A percentile compares a stretch with the other conserved stretches of the same genome.
phyloP scores from a whole-genome alignment of 495 filamentous ascomycete genomes.

The Penicillium desertorum region DNA sequence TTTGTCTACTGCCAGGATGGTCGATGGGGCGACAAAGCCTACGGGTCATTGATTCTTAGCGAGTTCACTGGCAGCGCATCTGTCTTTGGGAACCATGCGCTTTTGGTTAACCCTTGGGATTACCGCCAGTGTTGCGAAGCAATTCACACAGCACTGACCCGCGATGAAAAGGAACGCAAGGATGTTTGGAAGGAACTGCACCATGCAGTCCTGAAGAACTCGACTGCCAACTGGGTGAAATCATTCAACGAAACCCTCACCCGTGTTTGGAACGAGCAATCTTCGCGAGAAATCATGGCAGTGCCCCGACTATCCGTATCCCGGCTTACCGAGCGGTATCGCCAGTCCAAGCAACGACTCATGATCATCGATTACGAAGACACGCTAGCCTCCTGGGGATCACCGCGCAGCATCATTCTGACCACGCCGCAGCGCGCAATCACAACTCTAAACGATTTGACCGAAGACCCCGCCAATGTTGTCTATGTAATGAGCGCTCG shows the following conservation, averaged over 20 bases:
- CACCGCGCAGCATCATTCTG: conserved; percentile 73
- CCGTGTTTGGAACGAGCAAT: conserved; percentile 76
- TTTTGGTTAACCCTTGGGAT: conserved; percentile 92
- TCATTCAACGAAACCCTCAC: conserved; percentile 66
- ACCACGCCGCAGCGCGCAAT: conserved; percentile 81
- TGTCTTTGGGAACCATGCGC: conserved; percentile 68
- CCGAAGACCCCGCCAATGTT: conserved; percentile 73
- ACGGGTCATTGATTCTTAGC: conserved; percentile 83
- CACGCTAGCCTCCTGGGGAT: conserved; percentile 81
- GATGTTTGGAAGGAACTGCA: conserved; percentile 73
- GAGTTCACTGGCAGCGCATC: conserved; percentile 92
- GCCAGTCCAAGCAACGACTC: conserved; percentile 60
- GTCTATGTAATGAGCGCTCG: conserved; percentile 92
- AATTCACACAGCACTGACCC: conserved; percentile 76
- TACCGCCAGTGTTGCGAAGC: conserved; percentile 81
- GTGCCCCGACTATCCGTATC: conserved; percentile 77
- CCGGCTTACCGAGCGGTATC: conserved; percentile 62
- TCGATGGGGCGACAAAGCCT: conserved; percentile 66
- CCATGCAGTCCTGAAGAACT: conserved; percentile 72
- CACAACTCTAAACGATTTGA: conserved; percentile 73
- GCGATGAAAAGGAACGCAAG: conserved; percentile 68
- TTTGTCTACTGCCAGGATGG: conserved; percentile 92
- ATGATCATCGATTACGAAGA: conserved; percentile 93
- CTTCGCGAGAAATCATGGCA: conserved; percentile 74
- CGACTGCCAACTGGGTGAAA: conserved; percentile 78